phyloP scores from a whole-genome alignment of 257 asterid species.

The Solanum dulcamara region DNA sequence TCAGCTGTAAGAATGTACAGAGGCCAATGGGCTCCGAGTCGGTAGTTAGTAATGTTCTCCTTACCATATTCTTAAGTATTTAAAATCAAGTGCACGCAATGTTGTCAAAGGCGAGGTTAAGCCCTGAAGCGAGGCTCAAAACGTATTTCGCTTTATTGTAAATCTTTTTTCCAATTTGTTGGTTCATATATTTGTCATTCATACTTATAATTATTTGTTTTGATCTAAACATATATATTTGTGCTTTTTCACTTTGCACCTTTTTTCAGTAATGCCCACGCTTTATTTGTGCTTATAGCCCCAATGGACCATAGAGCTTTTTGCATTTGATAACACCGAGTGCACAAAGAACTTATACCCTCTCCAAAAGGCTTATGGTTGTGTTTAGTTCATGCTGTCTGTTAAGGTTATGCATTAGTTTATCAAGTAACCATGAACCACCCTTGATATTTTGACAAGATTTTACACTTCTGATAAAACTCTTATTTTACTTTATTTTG shows the following conservation, averaged over 20 bases:
- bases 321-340: background rate
- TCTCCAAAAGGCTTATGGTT: background rate
- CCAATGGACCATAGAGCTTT: too few species aligned
- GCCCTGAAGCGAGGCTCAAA: too few species aligned
- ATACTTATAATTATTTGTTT: too few species aligned
- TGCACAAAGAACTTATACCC: background rate
- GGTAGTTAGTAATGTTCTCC: background rate
- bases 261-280: too few species aligned
- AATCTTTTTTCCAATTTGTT: too few species aligned
- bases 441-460: background rate
- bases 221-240: too few species aligned
- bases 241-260: too few species aligned
- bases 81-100: background rate
- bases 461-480: background rate
- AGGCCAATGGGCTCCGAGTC: background rate
- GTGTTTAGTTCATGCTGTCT: background rate
- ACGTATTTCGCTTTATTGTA: too few species aligned
- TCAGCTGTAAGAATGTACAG: background rate
- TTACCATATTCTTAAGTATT: background rate
- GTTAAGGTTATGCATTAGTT: background rate
- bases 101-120: too few species aligned
- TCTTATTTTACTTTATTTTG: background rate
- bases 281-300: too few species aligned
- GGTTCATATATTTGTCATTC: too few species aligned
- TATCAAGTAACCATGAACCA: background rate